phyloP scores from a whole-genome alignment of 148 eudicot genomes.

The Nyssa sinensis region DNA sequence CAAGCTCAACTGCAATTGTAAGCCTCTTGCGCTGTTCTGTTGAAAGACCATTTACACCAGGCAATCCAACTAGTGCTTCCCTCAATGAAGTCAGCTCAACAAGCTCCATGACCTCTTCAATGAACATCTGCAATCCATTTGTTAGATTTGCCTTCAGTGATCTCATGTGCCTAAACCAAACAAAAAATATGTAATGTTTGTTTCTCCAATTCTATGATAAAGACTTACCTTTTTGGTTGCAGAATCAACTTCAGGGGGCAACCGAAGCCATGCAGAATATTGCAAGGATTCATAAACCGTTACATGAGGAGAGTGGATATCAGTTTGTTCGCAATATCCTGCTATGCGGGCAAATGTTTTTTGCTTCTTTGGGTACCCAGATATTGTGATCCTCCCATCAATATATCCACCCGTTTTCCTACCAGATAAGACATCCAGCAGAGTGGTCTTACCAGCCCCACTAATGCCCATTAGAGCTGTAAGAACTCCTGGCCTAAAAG shows the following conservation, averaged over 20 bases:
- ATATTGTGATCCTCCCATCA: constrained; percentile 47
- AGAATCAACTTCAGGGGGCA: constrained; percentile 42
- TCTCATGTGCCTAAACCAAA: neutral
- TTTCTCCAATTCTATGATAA: neutral
- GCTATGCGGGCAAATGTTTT: constrained; percentile 61
- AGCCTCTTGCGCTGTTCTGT: constrained; percentile 62
- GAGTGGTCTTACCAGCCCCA: constrained; percentile 63
- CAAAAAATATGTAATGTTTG: no score
- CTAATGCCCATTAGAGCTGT: constrained; percentile 69
- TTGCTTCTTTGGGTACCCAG: constrained; percentile 62
- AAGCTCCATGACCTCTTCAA: constrained; percentile 61
- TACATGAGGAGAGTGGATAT: constrained; percentile 59
- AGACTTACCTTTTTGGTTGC: constrained; percentile 31
- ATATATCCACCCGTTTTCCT: constrained; percentile 60
- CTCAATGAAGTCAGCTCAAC: constrained; percentile 46
- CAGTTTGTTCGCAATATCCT: constrained; percentile 62
- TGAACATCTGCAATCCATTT: constrained; percentile 42
- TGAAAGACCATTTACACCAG: constrained; percentile 57
- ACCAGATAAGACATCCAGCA: constrained; percentile 65
- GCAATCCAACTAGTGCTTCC: constrained; percentile 56
- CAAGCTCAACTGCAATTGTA: constrained; percentile 61
- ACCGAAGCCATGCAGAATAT: constrained; percentile 57
- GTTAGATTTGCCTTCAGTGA: neutral
- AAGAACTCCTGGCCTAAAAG: constrained; percentile 62
- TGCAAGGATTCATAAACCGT: constrained; percentile 49